Percentiles rank a stretch among this genome's conserved stretches.
phyloP scores from a whole-genome alignment of 2,329 filamentous ascomycete genomes.

The Neoscytalidium dimidiatum region DNA sequence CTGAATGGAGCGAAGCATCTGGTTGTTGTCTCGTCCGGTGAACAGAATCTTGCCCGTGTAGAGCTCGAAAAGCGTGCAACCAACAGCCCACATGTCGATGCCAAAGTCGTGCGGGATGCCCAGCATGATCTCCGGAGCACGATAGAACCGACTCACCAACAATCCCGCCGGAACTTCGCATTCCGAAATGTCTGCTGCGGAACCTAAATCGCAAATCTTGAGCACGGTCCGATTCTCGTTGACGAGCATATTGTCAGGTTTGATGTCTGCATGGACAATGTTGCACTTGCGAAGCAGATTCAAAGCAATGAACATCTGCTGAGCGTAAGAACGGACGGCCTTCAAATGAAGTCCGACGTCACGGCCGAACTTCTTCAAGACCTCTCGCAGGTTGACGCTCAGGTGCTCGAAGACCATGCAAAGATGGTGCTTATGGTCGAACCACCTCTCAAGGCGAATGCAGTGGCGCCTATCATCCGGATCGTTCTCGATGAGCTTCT shows the following conservation, averaged over 20 bases:
- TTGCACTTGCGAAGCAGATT: constrained; percentile 88
- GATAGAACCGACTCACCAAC: constrained; percentile 94
- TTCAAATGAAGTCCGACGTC: constrained; percentile 89
- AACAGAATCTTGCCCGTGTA: constrained; percentile 98
- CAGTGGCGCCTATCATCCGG: constrained; percentile 89
- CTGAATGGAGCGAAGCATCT: constrained; percentile 96
- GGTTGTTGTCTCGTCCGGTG: constrained; percentile 92
- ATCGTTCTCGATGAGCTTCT: constrained; percentile 83
- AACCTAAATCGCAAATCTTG: constrained; percentile 95
- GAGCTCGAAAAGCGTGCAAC: constrained; percentile 93
- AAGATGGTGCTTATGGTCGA: constrained; percentile 92
- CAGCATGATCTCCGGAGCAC: constrained; percentile 82
- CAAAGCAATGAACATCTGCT: constrained; percentile 90
- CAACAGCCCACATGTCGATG: constrained; percentile 97
- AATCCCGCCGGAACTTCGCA: constrained; percentile 82
- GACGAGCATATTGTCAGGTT: constrained; percentile 95
- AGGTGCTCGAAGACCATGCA: constrained; percentile 98
- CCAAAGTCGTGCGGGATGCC: constrained; percentile 91
- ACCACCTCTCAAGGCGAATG: constrained; percentile 81
- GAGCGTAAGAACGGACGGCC: constrained; percentile 84
- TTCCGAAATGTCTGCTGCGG: constrained; percentile 88
- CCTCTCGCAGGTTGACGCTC: constrained; percentile 86
- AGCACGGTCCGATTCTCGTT: constrained; percentile 81
- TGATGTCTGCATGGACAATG: constrained; percentile 93
- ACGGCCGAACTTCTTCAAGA: constrained; percentile 93